Evolutionary conservation across 2,329 filamentous ascomycete genomes (phyloP).

Genomic region (Pseudocercospora fuligena): DNA sequence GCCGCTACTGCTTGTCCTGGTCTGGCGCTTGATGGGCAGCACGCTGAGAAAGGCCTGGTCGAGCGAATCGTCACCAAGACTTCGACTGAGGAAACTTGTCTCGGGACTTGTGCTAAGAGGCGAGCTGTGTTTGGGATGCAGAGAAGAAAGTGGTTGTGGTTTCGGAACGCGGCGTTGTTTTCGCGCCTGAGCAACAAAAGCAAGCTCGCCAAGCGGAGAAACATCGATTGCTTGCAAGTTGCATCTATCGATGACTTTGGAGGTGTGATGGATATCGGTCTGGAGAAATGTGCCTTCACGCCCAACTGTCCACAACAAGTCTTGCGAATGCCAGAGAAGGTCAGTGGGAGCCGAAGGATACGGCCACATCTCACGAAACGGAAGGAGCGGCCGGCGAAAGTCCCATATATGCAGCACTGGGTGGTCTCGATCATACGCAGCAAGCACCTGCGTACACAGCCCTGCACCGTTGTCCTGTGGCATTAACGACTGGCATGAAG

Average conservation of each 20-base stretch:
- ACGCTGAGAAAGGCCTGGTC: slow-evolving; percentile 61
- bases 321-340: slow-evolving; percentile 67
- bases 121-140: slow-evolving; percentile 20
- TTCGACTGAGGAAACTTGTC: slow-evolving; percentile 41
- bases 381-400: slow-evolving; percentile 64
- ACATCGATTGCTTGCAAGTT: slow-evolving; percentile 62
- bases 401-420: slow-evolving; percentile 68
- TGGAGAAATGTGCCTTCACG: slow-evolving; percentile 66
- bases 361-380: slow-evolving; percentile 64
- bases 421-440: slow-evolving; percentile 66
- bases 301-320: slow-evolving; percentile 68
- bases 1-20: slow-evolving; percentile 21
- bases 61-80: slow-evolving; percentile 61
- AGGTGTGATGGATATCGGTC: slow-evolving; percentile 64
- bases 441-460: slow-evolving; percentile 66
- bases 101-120: slow-evolving; percentile 40
- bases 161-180: slow-evolving; percentile 44
- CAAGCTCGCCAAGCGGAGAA: slow-evolving; percentile 62
- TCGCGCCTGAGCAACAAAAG: slow-evolving; percentile 59
- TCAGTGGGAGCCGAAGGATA: slow-evolving; percentile 62
- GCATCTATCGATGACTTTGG: slow-evolving; percentile 63
- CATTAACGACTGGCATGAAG: slow-evolving; percentile 61
- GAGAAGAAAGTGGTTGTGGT: slow-evolving; percentile 21
- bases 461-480: slow-evolving; percentile 57
- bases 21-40: slow-evolving; percentile 24